Evolutionary conservation across 2,329 filamentous ascomycete genomes (phyloP).

Genomic region (Pyrenophora seminiperda): DNA sequence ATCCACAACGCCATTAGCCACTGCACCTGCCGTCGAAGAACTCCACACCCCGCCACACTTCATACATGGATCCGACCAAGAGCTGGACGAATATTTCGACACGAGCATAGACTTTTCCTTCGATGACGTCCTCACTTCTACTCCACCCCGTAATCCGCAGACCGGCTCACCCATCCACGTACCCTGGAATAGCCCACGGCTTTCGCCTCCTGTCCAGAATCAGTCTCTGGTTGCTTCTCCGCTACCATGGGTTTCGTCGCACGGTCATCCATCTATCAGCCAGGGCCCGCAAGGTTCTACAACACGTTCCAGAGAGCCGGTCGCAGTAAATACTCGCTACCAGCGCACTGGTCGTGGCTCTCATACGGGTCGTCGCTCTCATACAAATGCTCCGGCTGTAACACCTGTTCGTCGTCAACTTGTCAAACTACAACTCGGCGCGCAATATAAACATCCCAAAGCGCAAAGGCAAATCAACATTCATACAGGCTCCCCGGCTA

Average conservation of each 20-base stretch:
- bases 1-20: neutral
- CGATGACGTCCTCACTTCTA: slow-evolving; percentile 19
- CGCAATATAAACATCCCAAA: slow-evolving; percentile 9
- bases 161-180: slow-evolving; percentile 15
- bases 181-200: slow-evolving; percentile 9
- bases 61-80: neutral
- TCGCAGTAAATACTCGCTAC: neutral
- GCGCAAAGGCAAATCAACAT: neutral
- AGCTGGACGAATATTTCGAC: slow-evolving; percentile 6
- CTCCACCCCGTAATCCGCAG: slow-evolving; percentile 14
- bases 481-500: slow-evolving; percentile 9
- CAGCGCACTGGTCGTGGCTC: neutral
- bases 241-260: neutral
- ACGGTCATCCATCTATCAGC: neutral
- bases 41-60: neutral
- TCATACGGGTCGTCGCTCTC: neutral
- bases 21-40: neutral
- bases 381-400: neutral
- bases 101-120: slow-evolving; percentile 26
- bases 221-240: neutral
- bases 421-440: slow-evolving; percentile 14
- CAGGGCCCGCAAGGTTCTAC: neutral
- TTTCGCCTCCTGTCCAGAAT: neutral
- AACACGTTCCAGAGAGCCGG: neutral
- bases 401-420: slow-evolving; percentile 19